Evolutionary conservation across 768 basidiomycete species (phyloP), one percentile per base, ranked within the genome.

Genomic region (Russula griseocarnosa): DNA sequence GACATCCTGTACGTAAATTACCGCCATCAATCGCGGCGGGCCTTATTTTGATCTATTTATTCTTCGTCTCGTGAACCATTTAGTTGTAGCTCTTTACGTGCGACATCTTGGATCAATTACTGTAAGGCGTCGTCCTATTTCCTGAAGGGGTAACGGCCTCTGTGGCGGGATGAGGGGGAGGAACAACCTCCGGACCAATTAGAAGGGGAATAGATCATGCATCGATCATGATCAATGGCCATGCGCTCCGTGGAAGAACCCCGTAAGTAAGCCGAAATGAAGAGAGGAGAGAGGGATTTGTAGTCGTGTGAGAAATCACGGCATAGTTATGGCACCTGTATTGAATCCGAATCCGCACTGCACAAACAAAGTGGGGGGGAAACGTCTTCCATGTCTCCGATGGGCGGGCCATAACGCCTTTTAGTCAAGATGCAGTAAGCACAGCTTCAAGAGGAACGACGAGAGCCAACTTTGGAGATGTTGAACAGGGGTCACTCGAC

Each of bases 1-100:
- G 61, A 56, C 54, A 40, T 40, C 6, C 47, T 16, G 47, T 62
- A 61, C 53, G 54, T 62, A 55, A 47, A 28, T 24, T 3, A 30
- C n/a, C 22, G 42, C 46, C 46, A 6, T 6, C 38, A 40, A 40
- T 16, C 38, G 38, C 14, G 38, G 38, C 6, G n/a, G 3, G 20
- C 9, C 42, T 10, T 47, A 47, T 47, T 47, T 22, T 47, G 10
- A 22, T 28, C 40, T 38, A 16, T 26, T 36, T 38, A 8, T 62
- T 50, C 10, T 22, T 49, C 4, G 18, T 47, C 44, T 47, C 34
- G 24, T 55, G 34, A 61, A 11, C 44, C 10, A 5, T 24, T 10
- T 55, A n/a, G 7, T 11, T 9, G 8, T 46, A 11, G n/a, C n/a
- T 20, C n/a, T 20, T 30, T 49, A 38, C 46, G 36, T 55, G 24